Conservation (phyloP, 179 eudicot genomes). For the Patellifolia procumbens region DNA sequence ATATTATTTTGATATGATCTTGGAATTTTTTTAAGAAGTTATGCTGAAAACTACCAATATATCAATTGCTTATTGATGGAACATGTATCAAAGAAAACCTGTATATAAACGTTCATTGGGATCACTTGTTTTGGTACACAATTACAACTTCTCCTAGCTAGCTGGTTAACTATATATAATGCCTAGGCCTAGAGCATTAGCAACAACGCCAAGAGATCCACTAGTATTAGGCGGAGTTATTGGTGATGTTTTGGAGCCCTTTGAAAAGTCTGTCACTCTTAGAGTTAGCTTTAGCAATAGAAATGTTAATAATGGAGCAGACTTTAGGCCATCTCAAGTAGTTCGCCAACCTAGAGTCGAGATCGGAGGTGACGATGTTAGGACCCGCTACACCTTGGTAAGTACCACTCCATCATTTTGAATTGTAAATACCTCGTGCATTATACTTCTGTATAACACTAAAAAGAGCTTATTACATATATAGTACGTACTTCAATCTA, state of each 20-base stretch:
- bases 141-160: not conserved
- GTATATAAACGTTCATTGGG: not conserved
- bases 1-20: not conserved
- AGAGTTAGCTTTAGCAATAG: conserved; percentile 42
- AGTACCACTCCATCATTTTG: not conserved
- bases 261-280: conserved; percentile 42
- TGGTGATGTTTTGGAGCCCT: conserved; percentile 78
- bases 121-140: not conserved
- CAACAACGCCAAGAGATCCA: conserved; percentile 45
- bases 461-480: too few relatives aligned
- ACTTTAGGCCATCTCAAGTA: conserved; percentile 70
- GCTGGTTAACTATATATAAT: not conserved
- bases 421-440: not conserved
- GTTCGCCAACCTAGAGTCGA: conserved; percentile 69
- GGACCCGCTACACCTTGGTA: conserved; percentile 73
- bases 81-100: not conserved
- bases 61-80: not conserved
- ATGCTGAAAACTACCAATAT: not conserved
- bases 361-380: conserved; percentile 61
- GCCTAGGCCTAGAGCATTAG: conserved; percentile 5
- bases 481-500: not conserved
- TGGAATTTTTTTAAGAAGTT: not conserved
- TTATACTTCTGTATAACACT: not conserved
- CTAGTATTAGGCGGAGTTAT: conserved; percentile 63
- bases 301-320: conserved; percentile 61